phyloP scores from a whole-genome alignment of 208 protist genomes.

The Leishmania aethiopica region DNA sequence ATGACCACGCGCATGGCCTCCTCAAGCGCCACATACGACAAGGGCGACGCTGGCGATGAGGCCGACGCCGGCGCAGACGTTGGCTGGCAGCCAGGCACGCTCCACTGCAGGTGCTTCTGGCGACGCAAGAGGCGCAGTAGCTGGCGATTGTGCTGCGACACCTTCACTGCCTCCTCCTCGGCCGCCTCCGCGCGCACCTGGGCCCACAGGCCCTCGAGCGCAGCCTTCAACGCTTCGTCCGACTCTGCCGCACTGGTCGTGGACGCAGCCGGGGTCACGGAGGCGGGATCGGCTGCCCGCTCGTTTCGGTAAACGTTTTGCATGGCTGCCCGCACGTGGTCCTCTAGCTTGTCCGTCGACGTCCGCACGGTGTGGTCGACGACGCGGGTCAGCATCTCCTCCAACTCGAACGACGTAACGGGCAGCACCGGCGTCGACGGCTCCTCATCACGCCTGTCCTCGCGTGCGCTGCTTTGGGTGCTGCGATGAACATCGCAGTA shows the following conservation, averaged over 20 bases:
- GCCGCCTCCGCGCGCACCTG: conserved; percentile 30
- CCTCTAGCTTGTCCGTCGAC: conserved; percentile 7
- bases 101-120: conserved; percentile 28
- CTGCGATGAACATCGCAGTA: conserved; percentile 35
- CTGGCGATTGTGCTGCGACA: conserved; percentile 36
- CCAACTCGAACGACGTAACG: conserved; percentile 35
- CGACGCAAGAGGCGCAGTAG: conserved; percentile 30
- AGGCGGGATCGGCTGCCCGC: not conserved
- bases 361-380: conserved; percentile 16
- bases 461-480: not conserved
- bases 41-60: not conserved
- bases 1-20: conserved; percentile 25
- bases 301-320: conserved; percentile 7
- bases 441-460: not conserved
- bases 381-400: conserved; percentile 33
- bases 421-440: conserved; percentile 28
- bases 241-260: not conserved
- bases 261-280: not conserved
- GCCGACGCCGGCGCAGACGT: not conserved
- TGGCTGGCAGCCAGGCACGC: not conserved
- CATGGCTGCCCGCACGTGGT: conserved; percentile 23
- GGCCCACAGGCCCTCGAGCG: conserved; percentile 28
- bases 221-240: conserved; percentile 21
- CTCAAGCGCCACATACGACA: conserved; percentile 26
- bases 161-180: conserved; percentile 29